Evolutionary conservation across 306 rosid genomes (phyloP), one percentile per base, ranked within the genome.

Genomic region (Cicer bijugum): DNA sequence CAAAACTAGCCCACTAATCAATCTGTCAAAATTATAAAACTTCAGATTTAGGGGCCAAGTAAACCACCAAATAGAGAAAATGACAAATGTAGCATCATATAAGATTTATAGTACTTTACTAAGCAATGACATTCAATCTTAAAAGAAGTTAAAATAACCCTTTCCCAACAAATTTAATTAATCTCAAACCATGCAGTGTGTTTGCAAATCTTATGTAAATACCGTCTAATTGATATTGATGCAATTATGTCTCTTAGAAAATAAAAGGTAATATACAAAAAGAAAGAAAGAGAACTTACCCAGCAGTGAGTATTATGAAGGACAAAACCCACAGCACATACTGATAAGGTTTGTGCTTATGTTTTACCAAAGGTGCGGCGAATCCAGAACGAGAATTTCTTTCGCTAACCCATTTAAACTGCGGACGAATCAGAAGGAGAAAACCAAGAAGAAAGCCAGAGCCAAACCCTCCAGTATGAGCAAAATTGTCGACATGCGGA

Each of bases 391-490:
- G 62, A 71, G 85, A 57, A 67, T 75, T 45, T 56, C 64, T 78
- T 67, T 78, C 89, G 85, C 79, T 83, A 76, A 83, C 68, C 91
- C 92, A 92, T 71, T 86, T 74, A 76, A 79, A 92, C 72, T 92
- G 96, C 48, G 96, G 97, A 9, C 96, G 89, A 72, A 90, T 82
- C 78, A 92, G 67, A 68, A 87, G 70, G 74, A 92, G 76, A 59
- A 90, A 90, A 14, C 96, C 97, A 77, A 92, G 92, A 79, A 92
- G 89, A 87, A 92, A 90, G 58, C 96, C 97, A 55, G 97, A 82
- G 65, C 86, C 42, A 76, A 92, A 89, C 71, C 97, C 97, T 67
- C 97, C 97, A 53, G 89, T 85, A 76, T 92, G 97, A 72, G 97
- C 93, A 78, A 88, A 92, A 76, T 89, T 92, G 86, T 92, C 96